phyloP scores from a whole-genome alignment of 495 filamentous ascomycete genomes.

The Tuber brumale region DNA sequence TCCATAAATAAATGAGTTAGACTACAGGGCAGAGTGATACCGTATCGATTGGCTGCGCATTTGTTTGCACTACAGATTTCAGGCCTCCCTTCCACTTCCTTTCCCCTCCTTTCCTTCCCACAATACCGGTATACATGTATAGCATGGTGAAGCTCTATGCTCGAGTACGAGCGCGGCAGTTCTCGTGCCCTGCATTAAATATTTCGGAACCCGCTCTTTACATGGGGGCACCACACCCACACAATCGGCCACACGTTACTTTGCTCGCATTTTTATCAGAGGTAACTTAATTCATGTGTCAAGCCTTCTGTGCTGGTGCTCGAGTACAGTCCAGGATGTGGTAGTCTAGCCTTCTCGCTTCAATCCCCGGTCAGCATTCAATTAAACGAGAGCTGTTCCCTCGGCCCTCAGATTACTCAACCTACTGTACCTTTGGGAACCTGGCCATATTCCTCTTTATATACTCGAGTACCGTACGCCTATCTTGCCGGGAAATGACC shows the following conservation, averaged over 20 bases:
- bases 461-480: no score
- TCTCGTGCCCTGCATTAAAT: conserved; percentile 1
- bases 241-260: not conserved
- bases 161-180: no score
- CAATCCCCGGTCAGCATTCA: not conserved
- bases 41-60: not conserved
- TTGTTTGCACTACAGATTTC: not conserved
- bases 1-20: not conserved
- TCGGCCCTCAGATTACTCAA: not conserved
- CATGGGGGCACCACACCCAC: not conserved
- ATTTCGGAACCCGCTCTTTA: not conserved
- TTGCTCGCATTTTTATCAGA: not conserved
- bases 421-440: not conserved
- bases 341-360: not conserved
- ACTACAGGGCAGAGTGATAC: not conserved
- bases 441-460: not conserved
- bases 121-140: not conserved
- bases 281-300: not conserved
- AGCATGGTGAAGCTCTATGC: not conserved
- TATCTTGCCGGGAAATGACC: not conserved
- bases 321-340: no score
- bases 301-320: not conserved
- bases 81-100: not conserved
- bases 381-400: not conserved
- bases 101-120: not conserved